phyloP scores from a whole-genome alignment of 148 eudicot species.

The Nepenthes mirabilis region DNA sequence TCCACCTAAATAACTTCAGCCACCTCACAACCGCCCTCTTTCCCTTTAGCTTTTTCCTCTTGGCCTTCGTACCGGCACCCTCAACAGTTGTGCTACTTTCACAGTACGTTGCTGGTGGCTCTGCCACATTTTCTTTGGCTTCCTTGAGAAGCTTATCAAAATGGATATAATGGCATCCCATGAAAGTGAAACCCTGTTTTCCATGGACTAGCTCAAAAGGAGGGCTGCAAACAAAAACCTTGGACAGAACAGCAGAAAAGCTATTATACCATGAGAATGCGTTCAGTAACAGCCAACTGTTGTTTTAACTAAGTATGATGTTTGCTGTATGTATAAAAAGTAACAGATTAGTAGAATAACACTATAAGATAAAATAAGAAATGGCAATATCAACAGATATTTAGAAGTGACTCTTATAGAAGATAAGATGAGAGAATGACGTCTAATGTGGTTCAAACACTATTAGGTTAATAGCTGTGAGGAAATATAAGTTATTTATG shows the following conservation, averaged over 20 bases:
- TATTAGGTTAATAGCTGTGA: too few species aligned
- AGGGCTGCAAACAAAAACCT: conserved; percentile 24
- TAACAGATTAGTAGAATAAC: neutral
- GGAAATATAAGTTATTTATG: too few species aligned
- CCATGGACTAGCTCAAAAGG: conserved; percentile 12
- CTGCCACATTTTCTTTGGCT: conserved; percentile 17
- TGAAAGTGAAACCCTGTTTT: conserved; percentile 7
- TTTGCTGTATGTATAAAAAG: too few species aligned
- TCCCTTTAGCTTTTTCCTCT: conserved; percentile 84
- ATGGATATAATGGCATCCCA: conserved; percentile 29
- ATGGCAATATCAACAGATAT: neutral
- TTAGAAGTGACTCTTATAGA: neutral
- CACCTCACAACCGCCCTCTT: conserved; percentile 89
- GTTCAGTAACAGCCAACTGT: conserved; percentile 1
- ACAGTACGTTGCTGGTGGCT: conserved; percentile 10
- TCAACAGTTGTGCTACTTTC: conserved; percentile 18
- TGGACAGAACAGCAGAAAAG: conserved; percentile 37
- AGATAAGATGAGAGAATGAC: too few species aligned
- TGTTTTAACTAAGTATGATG: too few species aligned
- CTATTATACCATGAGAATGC: conserved; percentile 37
- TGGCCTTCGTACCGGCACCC: conserved; percentile 26
- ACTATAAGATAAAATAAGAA: neutral
- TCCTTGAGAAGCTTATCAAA: conserved; percentile 25
- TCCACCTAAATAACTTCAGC: conserved; percentile 80
- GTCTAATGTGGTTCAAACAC: too few species aligned